Evolutionary conservation across 345 rosid genomes (phyloP), one percentile per base, ranked within the genome.

Genomic region (Excoecaria agallocha): DNA sequence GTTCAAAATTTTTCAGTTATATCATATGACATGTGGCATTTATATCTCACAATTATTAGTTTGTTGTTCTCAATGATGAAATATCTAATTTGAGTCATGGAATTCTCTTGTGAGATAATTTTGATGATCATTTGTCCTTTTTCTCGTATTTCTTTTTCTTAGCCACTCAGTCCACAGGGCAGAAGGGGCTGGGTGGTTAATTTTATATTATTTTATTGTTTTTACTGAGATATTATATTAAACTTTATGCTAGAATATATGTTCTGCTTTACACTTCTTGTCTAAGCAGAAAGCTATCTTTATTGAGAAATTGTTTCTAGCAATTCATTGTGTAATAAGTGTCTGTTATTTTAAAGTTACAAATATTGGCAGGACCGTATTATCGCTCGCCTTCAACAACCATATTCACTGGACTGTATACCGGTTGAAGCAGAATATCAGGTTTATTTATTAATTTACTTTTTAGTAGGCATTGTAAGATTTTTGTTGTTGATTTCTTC

Each of bases 351-450:
- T 30, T 30, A 30, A 30, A 30, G 30, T 30, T 35, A 25, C 68
- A 17, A 67, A 66, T 76, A 24, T 75, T 82, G 54, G 73, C 86
- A 96, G 98, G 98, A 96, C 74, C 97, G 97, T 49, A 96, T 96
- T 77, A 93, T 96, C 80, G 93, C 98, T 81, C 96, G 99, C 71
- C 95, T 96, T 67, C 99, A 91, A 81, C 99, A 96, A 78, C 97
- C 98, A 16, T 96, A 96, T 84, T 96, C 99, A 0, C 84, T 96
- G 45, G 98, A 96, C 75, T 96, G 99, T 81, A 96, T 96, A 84
- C 99, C 99, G 5, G 99, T 96, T 58, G 99, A 93, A 89, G 99
- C 99, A 68, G 98, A 96, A 79, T 96, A 86, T 86, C 98, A 96
- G 93, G 99, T 91, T 30, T 74, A 43, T 84, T 77, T 41, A 22